Percentiles rank a stretch among this genome's conserved stretches.
These are phyloP conservation scores for Candida methanosorbosa DNA, from an alignment of 805 yeast genomes.

Conservation along the genomic window DNA sequence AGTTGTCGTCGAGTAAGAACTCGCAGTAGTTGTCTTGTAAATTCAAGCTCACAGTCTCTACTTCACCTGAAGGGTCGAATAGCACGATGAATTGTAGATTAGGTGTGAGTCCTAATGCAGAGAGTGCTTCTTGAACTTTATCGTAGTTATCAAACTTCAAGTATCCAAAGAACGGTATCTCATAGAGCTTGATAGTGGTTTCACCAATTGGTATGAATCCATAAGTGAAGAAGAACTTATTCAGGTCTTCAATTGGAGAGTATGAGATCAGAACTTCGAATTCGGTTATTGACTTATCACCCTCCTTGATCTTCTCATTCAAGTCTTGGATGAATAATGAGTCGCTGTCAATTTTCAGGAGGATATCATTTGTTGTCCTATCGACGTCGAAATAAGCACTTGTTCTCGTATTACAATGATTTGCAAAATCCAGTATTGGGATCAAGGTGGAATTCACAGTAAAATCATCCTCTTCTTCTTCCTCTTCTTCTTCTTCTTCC, in stretches of 20 bases:
- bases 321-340: not conserved
- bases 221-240: conserved; percentile 30
- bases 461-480: conserved; percentile 27
- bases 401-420: conserved; percentile 37
- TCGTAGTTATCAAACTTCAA: conserved; percentile 5
- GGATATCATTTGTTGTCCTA: conserved; percentile 30
- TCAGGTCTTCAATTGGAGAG: conserved; percentile 32
- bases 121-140: conserved; percentile 12
- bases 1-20: conserved; percentile 20
- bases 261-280: conserved; percentile 37
- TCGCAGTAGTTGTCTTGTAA: conserved; percentile 24
- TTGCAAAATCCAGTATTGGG: conserved; percentile 61
- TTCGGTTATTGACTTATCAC: not conserved
- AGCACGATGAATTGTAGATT: conserved; percentile 28
- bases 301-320: not conserved
- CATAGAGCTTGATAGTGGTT: conserved; percentile 16
- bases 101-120: conserved; percentile 28
- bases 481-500: conserved; percentile 12
- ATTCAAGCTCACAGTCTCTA: conserved; percentile 16
- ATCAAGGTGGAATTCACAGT: conserved; percentile 47
- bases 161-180: conserved; percentile 27
- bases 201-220: conserved; percentile 34
- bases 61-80: conserved; percentile 11
- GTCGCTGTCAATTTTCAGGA: conserved; percentile 25
- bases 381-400: conserved; percentile 61